phyloP scores from a whole-genome alignment of 2,329 filamentous ascomycete species.

The Esteya vermicola region DNA sequence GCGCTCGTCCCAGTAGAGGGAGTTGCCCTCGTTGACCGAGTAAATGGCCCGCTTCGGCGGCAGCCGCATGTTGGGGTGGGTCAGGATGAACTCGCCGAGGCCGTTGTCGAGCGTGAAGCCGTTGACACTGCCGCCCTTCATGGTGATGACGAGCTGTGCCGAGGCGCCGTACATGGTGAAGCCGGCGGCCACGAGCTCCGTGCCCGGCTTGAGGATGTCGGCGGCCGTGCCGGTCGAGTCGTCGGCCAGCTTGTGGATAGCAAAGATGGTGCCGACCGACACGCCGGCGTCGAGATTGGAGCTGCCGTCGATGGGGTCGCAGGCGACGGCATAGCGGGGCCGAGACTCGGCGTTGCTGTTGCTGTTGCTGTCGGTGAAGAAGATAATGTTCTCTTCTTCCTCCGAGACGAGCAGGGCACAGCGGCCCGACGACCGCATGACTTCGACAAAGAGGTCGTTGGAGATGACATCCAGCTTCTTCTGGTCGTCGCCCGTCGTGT shows the following conservation, averaged over 20 bases:
- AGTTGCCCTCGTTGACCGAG: constrained; percentile 98
- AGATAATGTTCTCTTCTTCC: constrained; percentile 87
- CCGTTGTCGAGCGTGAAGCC: constrained; percentile 96
- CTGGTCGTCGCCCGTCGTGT: constrained; percentile 93
- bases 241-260: constrained; percentile 77
- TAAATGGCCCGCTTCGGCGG: constrained; percentile 76
- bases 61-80: constrained; percentile 86
- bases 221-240: constrained; percentile 61
- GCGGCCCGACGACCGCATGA: constrained; percentile 86
- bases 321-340: constrained; percentile 85
- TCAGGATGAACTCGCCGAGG: constrained; percentile 96
- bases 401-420: constrained; percentile 92
- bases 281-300: constrained; percentile 97
- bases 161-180: constrained; percentile 99
- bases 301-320: constrained; percentile 94
- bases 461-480: constrained; percentile 99
- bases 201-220: constrained; percentile 79
- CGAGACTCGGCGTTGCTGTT: constrained; percentile 40
- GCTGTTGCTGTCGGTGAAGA: constrained; percentile 44
- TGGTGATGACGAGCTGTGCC: constrained; percentile 90
- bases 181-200: constrained; percentile 83
- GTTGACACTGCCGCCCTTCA: constrained; percentile 84
- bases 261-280: constrained; percentile 95
- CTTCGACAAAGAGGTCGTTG: constrained; percentile 92
- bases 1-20: constrained; percentile 83